These are phyloP conservation scores for Aquilaria malaccensis DNA, from an alignment of 345 rosid genomes.

Conservation along the genomic window DNA sequence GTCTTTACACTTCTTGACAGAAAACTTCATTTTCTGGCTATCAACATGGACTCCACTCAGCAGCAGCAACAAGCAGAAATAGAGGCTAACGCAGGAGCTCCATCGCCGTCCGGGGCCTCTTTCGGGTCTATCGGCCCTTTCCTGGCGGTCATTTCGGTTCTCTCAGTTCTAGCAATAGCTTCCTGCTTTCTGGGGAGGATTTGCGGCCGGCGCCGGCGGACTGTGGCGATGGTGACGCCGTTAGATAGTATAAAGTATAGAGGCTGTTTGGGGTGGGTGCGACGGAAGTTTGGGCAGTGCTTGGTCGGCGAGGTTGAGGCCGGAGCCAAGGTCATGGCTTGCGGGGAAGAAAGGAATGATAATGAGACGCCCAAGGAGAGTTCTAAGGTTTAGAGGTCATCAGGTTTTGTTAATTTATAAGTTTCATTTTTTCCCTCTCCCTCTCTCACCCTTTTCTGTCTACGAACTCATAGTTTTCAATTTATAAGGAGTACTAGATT, in stretches of 20 bases:
- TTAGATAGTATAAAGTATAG: conserved; percentile 31
- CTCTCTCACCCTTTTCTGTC: too few relatives aligned
- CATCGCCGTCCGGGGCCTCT: conserved; percentile 16
- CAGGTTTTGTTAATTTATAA: conserved; percentile 5
- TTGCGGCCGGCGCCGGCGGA: conserved; percentile 25
- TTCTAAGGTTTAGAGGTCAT: conserved; percentile 1
- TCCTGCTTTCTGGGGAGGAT: conserved; percentile 59
- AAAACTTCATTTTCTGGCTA: not conserved
- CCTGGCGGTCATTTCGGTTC: conserved; percentile 53
- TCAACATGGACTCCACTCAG: conserved; percentile 23
- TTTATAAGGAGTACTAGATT: too few relatives aligned
- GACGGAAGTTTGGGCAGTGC: conserved; percentile 21
- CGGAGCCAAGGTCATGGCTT: conserved; percentile 31
- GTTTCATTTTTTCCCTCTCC: too few relatives aligned
- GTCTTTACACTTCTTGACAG: not conserved
- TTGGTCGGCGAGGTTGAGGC: conserved; percentile 34
- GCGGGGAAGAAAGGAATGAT: conserved; percentile 5
- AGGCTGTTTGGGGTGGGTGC: conserved; percentile 39
- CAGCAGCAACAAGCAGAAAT: conserved; percentile 15
- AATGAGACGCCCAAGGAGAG: conserved; percentile 12
- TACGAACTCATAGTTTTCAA: too few relatives aligned
- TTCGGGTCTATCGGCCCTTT: conserved; percentile 71
- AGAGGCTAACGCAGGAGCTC: conserved; percentile 6
- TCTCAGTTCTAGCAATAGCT: conserved; percentile 38
- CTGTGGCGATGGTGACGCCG: conserved; percentile 15